A percentile compares a stretch with the other conserved stretches of the same genome.
Evolutionary conservation across 495 filamentous ascomycete species (phyloP).

Genomic region (Tuber microsphaerosporum): DNA sequence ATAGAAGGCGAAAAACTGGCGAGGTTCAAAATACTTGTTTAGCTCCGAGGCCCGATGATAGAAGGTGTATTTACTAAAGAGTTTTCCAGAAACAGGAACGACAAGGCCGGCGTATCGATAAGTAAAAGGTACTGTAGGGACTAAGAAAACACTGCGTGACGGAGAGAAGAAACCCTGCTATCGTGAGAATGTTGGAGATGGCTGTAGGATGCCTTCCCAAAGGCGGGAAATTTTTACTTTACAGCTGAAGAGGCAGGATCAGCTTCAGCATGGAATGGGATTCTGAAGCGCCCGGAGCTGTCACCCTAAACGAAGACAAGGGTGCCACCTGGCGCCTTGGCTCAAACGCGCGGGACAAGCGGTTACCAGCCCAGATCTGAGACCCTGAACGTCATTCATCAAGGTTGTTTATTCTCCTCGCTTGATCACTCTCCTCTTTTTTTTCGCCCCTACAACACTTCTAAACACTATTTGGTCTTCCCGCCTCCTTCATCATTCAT

Average conservation of each 20-base stretch:
- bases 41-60: conserved; percentile 1
- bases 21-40: conserved; percentile 6
- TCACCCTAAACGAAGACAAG: background rate
- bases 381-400: conserved; percentile 1
- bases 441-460: background rate
- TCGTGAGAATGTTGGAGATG: background rate
- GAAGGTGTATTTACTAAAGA: conserved; percentile 6
- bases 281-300: background rate
- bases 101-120: conserved; percentile 37
- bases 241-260: background rate
- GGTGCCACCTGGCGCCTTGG: conserved; percentile 1
- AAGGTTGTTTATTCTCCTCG: background rate
- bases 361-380: background rate
- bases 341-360: background rate
- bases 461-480: background rate
- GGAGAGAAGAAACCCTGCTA: background rate
- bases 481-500: background rate
- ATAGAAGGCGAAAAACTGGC: background rate
- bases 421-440: background rate
- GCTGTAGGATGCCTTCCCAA: background rate
- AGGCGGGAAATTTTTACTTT: background rate
- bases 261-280: background rate
- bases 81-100: conserved; percentile 4
- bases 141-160: background rate
- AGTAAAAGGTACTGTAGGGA: conserved; percentile 1